Base-by-base conservation (phyloP, 2,329 filamentous ascomycete genomes). In the Cercospora brassicicola region DNA sequence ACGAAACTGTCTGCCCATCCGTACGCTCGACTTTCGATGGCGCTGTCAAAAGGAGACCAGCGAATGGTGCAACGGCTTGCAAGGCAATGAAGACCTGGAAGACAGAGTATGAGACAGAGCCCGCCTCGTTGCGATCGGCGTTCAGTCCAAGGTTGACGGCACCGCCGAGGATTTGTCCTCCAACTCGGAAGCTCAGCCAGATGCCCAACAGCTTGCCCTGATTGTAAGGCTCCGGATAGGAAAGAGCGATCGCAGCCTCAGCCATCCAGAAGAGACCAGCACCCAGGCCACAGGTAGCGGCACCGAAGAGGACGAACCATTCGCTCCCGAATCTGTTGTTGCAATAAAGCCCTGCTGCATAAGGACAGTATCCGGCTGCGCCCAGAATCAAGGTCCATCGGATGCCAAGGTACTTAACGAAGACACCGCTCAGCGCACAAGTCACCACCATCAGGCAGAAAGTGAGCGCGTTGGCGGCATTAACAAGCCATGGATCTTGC, bases 211-310 rank as follows among this genome's bases (percentile, higher is more conserved):
- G 87, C 15, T 84, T 84, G 0, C 88, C 89, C 63, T 86, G 85
- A 59, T 90, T 90, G 75, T 86, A 87, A 0, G 89, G 89, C 73
- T 92, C 90, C 0, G 90, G 90, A 71, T 93, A 93, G 0, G 87
- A 84, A 20, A 92, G 86, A 0, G 90, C 90, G 66, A 93, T 91
- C 0, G 90, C 90, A 0, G 89, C 89, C 78, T 93, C 90, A 0
- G 90, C 87, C 83, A 89, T 89, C 90, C 90, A 93, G 78, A 92
- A 92, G 0, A 92, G 82, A 0, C 90, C 90, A 0, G 90, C 90
- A 0, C 87, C 89, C 33, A 91, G 83, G 18, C 90, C 90, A 70
- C 90, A 92, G 0, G 90, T 81, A 0, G 89, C 89, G 0, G 89
- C 89, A 0, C 90, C 90, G 8, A 92, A 78, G 0, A 92, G 82